These are phyloP conservation scores for Epichloe festucae DNA, from an alignment of 2,329 filamentous ascomycete genomes.

Conservation along the genomic window DNA sequence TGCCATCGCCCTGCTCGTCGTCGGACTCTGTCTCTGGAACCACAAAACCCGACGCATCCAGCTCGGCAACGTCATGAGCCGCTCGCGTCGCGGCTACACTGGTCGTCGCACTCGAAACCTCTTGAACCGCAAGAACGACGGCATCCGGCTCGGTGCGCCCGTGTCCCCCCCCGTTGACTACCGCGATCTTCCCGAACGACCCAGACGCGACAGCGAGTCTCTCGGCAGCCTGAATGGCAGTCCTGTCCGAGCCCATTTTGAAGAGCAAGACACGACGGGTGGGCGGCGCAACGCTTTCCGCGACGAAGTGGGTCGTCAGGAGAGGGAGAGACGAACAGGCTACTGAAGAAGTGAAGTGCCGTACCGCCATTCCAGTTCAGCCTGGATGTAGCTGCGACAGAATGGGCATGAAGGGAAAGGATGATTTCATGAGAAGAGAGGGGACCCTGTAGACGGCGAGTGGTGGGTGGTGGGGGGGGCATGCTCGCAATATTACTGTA, in stretches of 20 bases:
- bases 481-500: not conserved
- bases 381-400: not conserved
- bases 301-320: conserved; percentile 36
- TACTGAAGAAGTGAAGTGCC: not conserved
- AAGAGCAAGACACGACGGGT: conserved; percentile 22
- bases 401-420: not conserved
- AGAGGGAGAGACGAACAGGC: conserved; percentile 10
- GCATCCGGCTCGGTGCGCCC: conserved; percentile 32
- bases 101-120: conserved; percentile 26
- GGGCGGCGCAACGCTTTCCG: conserved; percentile 31
- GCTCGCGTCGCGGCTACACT: conserved; percentile 29
- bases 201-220: conserved; percentile 31
- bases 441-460: not conserved
- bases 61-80: conserved; percentile 39
- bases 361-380: not conserved
- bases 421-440: not conserved
- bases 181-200: conserved; percentile 10
- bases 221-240: conserved; percentile 36
- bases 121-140: conserved; percentile 23
- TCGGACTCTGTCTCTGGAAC: conserved; percentile 47
- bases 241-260: conserved; percentile 29
- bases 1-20: conserved; percentile 31
- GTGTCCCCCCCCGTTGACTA: conserved; percentile 12
- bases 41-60: conserved; percentile 34
- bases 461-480: too few relatives aligned